Evolutionary conservation across 2,329 filamentous ascomycete genomes (phyloP), one percentile per base, ranked within the genome.

Genomic region (Calonectria pseudoreteaudii): DNA sequence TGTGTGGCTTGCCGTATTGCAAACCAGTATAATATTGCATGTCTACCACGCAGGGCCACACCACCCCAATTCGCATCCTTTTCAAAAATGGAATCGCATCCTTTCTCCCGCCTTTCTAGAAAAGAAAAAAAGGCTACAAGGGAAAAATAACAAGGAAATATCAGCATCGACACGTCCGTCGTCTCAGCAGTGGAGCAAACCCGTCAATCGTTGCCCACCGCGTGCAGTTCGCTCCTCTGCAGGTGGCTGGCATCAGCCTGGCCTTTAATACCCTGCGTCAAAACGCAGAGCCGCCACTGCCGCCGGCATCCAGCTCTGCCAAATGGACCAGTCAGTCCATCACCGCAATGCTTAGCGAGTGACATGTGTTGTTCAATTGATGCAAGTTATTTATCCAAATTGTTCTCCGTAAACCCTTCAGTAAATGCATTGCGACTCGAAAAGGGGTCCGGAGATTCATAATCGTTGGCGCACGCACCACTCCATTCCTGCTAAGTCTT

Each of bases 211-310:
- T 60, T 60, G n/a, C 56, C 56, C 56, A 36, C 7, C 56, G 56
- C n/a, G 56, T 60, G 20, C 56, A 38, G n/a, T 38, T 53, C 50
- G 50, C 50, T 30, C 50, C 50, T 53, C 26, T 53, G 14, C 50
- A 10, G 50, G 44, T 47, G 44, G 44, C 41, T 44, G 41, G 41
- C 41, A 44, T 20, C 41, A 6, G 44, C 30, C 34, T 60, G 56
- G 56, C n/a, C n/a, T 36, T 36, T 23, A 23, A 34, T 60, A 26
- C 31, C 23, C n/a, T 38, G 34, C 31, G 34, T 60, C 31, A 38
- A 60, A 60, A 60, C 31, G 34, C 56, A 60, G 31, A 60, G 31
- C 56, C 56, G 56, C 56, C 56, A 60, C 31, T 60, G n/a, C 56
- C 56, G 56, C 56, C 34, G 31, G 56, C 56, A 60, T 26, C 18